Evolutionary conservation across 1,284 basidiomycete genomes (phyloP).

Genomic region (Moesziomyces parantarcticus): DNA sequence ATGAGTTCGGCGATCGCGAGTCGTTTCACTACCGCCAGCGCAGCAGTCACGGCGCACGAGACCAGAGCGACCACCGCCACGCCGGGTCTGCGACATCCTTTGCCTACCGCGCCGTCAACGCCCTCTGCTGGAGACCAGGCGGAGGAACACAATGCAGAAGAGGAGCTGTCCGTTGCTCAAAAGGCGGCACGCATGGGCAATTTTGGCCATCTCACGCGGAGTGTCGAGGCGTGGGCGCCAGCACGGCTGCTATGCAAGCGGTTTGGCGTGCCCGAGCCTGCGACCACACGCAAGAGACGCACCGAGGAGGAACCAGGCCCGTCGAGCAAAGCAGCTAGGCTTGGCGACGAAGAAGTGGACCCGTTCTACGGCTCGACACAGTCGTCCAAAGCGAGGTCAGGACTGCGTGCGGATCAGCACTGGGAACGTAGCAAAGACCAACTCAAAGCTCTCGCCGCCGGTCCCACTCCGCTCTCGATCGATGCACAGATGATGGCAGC

Average conservation of each 20-base stretch:
- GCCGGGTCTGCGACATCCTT: constrained; percentile 73
- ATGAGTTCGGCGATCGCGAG: constrained; percentile 91
- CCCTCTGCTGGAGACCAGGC: constrained; percentile 35
- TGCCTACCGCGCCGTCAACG: constrained; percentile 10
- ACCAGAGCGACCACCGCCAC: constrained; percentile 67
- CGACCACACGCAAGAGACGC: constrained; percentile 10
- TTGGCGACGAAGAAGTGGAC: constrained; percentile 19
- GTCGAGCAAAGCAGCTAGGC: background rate
- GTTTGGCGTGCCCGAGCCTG: constrained; percentile 88
- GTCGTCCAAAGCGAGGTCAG: constrained; percentile 8
- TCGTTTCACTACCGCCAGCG: constrained; percentile 80
- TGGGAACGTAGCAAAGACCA: constrained; percentile 42
- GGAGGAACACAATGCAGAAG: constrained; percentile 70
- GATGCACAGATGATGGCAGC: constrained; percentile 14
- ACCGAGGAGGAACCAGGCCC: background rate
- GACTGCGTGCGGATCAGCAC: constrained; percentile 19
- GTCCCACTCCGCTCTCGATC: constrained; percentile 40
- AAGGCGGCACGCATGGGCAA: constrained; percentile 85
- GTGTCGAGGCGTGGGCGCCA: constrained; percentile 80
- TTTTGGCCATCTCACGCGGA: constrained; percentile 86
- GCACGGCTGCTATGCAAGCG: constrained; percentile 86
- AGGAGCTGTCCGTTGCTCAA: constrained; percentile 74
- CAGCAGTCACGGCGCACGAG: constrained; percentile 68
- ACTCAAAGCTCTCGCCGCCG: constrained; percentile 26
- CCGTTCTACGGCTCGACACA: constrained; percentile 21